Evolutionary conservation across 805 yeast species (phyloP).

Genomic region (Scheffersomyces coipomensis): DNA sequence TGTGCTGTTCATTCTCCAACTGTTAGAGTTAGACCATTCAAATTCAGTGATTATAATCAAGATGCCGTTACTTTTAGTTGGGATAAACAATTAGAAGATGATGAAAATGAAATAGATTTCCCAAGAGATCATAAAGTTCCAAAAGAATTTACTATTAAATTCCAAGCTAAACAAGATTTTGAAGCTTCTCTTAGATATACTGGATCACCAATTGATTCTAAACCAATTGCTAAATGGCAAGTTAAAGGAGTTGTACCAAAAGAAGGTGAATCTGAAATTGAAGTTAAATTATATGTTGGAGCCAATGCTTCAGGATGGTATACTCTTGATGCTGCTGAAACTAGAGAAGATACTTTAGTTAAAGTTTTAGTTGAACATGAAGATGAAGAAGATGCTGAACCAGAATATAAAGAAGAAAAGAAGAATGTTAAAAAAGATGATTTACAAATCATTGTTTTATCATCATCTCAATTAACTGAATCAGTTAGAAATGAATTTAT

Average conservation of each 20-base stretch:
- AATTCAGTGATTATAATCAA: constrained; percentile 92
- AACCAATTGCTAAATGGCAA: constrained; percentile 78
- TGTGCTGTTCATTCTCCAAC: constrained; percentile 99
- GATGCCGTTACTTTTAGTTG: constrained; percentile 92
- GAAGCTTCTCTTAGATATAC: constrained; percentile 85
- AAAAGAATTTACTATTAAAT: constrained; percentile 90
- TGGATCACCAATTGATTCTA: constrained; percentile 70
- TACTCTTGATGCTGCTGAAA: constrained; percentile 90
- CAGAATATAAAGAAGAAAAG: constrained; percentile 86
- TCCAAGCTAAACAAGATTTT: constrained; percentile 89
- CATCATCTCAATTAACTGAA: constrained; percentile 62
- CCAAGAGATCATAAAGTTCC: constrained; percentile 92
- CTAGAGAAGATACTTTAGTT: constrained; percentile 86
- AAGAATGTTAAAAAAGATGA: constrained; percentile 90
- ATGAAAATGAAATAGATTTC: constrained; percentile 72
- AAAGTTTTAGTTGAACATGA: constrained; percentile 78
- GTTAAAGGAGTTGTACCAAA: constrained; percentile 80
- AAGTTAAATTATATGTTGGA: constrained; percentile 91
- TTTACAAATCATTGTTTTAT: constrained; percentile 53
- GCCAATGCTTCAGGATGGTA: constrained; percentile 96
- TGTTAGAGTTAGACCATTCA: constrained; percentile 97
- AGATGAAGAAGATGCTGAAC: constrained; percentile 48
- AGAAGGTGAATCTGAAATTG: constrained; percentile 74
- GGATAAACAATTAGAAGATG: constrained; percentile 94
- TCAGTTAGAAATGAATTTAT: constrained; percentile 55